These are phyloP conservation scores for Arthrobotrys conoides DNA, from an alignment of 2,329 filamentous ascomycete species.

Conservation along the genomic window DNA sequence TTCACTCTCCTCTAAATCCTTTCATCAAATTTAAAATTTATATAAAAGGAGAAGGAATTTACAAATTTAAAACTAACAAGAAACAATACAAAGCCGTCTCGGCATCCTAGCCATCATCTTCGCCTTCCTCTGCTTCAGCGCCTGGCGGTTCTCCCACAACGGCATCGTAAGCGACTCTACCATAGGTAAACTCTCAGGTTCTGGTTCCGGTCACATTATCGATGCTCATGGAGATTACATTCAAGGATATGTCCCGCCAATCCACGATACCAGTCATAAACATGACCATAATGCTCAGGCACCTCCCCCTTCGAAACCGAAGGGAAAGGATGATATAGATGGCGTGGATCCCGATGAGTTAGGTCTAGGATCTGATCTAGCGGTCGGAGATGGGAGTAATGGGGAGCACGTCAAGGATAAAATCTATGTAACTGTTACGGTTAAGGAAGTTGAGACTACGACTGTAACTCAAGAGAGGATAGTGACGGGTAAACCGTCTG, in stretches of 20 bases:
- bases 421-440: conserved; percentile 31
- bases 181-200: conserved; percentile 42
- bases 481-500: neutral
- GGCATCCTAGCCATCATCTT: conserved; percentile 38
- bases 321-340: neutral
- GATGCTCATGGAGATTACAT: conserved; percentile 46
- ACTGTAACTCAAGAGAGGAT: conserved; percentile 23
- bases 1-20: too few relatives aligned
- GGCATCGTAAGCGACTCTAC: conserved; percentile 38
- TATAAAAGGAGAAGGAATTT: too few relatives aligned
- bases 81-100: conserved; percentile 30
- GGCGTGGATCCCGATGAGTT: conserved; percentile 30
- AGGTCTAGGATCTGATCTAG: conserved; percentile 13
- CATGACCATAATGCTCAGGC: conserved; percentile 30
- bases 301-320: neutral
- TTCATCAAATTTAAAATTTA: too few relatives aligned
- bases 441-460: conserved; percentile 41
- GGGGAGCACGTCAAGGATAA: neutral
- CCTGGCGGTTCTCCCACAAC: conserved; percentile 44
- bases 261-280: conserved; percentile 45
- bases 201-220: conserved; percentile 41
- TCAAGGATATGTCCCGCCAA: conserved; percentile 25
- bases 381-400: conserved; percentile 37
- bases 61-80: neutral
- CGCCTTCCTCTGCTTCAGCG: conserved; percentile 51